phyloP scores from a whole-genome alignment of 164 flowering plant genomes.

The Litsea cubeba region DNA sequence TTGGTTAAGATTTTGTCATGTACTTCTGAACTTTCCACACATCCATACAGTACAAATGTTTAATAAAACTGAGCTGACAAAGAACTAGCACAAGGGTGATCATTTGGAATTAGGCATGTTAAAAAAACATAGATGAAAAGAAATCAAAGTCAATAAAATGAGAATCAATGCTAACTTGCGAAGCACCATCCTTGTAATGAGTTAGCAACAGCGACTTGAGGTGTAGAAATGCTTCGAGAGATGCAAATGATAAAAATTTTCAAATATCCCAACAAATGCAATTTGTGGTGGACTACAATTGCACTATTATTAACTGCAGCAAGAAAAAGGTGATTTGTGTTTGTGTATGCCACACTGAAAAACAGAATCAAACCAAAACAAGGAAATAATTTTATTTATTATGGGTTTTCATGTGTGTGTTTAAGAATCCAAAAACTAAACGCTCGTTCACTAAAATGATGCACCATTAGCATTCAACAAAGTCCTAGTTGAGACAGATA shows the following conservation, averaged over 20 bases:
- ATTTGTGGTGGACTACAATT: not conserved
- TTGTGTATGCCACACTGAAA: not conserved
- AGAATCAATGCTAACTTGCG: too few relatives aligned
- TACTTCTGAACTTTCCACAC: not conserved
- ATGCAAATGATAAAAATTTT: not conserved
- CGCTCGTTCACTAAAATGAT: too few relatives aligned
- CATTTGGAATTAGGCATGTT: not conserved
- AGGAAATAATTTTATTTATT: not conserved
- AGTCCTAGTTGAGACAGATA: too few relatives aligned
- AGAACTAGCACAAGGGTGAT: not conserved
- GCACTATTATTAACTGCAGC: not conserved
- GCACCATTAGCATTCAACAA: too few relatives aligned
- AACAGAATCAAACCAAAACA: not conserved
- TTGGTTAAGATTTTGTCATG: not conserved
- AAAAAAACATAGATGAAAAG: not conserved
- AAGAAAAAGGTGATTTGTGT: not conserved
- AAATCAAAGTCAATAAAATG: too few relatives aligned
- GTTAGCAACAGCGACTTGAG: not conserved
- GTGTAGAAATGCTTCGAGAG: not conserved
- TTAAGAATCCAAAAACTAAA: too few relatives aligned
- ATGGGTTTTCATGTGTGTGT: too few relatives aligned
- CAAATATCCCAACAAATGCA: not conserved
- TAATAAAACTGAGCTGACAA: not conserved
- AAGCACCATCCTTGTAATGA: not conserved
- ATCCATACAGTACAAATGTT: not conserved